phyloP scores from a whole-genome alignment of 805 yeast species.

The Kregervanrija pseudodelftensis region DNA sequence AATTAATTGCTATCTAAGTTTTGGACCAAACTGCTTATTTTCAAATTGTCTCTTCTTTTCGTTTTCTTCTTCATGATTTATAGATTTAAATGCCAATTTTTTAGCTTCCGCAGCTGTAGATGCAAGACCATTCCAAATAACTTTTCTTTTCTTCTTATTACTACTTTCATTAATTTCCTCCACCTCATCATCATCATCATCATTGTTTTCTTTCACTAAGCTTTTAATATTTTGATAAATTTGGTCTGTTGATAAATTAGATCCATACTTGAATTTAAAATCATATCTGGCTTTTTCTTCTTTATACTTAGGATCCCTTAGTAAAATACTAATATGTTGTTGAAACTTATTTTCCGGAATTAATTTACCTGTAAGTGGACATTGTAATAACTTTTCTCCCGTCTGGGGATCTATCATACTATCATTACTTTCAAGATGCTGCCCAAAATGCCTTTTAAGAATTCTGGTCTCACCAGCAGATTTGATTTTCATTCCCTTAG shows the following conservation, averaged over 20 bases:
- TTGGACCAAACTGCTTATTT: not conserved
- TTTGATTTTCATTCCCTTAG: slow-evolving; percentile 54
- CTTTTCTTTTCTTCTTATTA: slow-evolving; percentile 21
- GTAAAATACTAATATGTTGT: slow-evolving; percentile 58
- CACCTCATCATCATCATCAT: slow-evolving; percentile 2
- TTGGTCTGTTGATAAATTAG: slow-evolving; percentile 33
- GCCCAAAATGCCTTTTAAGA: slow-evolving; percentile 23
- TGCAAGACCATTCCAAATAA: slow-evolving; percentile 29
- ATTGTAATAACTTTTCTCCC: slow-evolving; percentile 38
- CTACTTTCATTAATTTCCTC: not conserved
- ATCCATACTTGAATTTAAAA: slow-evolving; percentile 39
- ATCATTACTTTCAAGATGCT: slow-evolving; percentile 1
- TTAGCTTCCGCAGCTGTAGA: slow-evolving; percentile 21
- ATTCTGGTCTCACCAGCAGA: slow-evolving; percentile 66
- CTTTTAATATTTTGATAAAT: slow-evolving; percentile 56
- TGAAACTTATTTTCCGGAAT: slow-evolving; percentile 67
- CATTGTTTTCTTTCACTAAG: slow-evolving; percentile 15
- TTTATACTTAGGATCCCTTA: slow-evolving; percentile 73
- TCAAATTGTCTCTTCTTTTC: slow-evolving; percentile 9
- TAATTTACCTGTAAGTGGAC: slow-evolving; percentile 73
- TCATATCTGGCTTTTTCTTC: slow-evolving; percentile 60
- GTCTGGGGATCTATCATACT: slow-evolving; percentile 8
- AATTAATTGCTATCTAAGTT: too few relatives aligned
- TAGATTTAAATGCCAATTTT: slow-evolving; percentile 11
- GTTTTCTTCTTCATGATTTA: slow-evolving; percentile 19